phyloP scores from a whole-genome alignment of 495 filamentous ascomycete genomes.

The Talaromyces liani region DNA sequence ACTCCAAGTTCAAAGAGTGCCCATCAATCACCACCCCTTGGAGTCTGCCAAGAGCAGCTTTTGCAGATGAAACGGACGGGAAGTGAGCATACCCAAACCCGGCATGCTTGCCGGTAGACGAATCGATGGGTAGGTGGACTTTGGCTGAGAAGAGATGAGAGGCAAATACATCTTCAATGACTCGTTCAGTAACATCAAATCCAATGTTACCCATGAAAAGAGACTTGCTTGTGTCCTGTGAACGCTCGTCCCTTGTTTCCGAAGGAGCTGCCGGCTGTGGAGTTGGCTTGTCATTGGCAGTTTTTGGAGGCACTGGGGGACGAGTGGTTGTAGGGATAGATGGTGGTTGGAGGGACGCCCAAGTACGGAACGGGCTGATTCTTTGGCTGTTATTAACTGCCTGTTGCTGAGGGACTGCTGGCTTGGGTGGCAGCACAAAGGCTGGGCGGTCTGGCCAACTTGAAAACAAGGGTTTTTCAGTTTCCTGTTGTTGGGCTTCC shows the following conservation, averaged over 20 bases:
- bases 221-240: slow-evolving; percentile 54
- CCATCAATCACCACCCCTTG: slow-evolving; percentile 72
- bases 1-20: slow-evolving; percentile 84
- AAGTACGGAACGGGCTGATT: background rate
- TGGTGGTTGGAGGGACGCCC: background rate
- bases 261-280: background rate
- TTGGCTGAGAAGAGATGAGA: slow-evolving; percentile 61
- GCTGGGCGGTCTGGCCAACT: slow-evolving; percentile 8
- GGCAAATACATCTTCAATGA: slow-evolving; percentile 67
- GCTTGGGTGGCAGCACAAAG: background rate
- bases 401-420: background rate
- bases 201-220: slow-evolving; percentile 91
- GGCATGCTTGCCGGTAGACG: slow-evolving; percentile 71
- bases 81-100: slow-evolving; percentile 91
- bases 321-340: background rate
- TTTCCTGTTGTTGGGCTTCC: background rate
- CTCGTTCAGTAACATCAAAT: slow-evolving; percentile 69
- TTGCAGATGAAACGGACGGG: slow-evolving; percentile 67
- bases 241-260: slow-evolving; percentile 44
- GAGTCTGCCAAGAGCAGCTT: slow-evolving; percentile 62
- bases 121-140: slow-evolving; percentile 80
- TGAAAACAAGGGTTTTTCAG: background rate
- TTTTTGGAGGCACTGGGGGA: background rate
- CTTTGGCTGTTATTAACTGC: background rate
- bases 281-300: background rate